Percentiles rank a stretch among this genome's conserved stretches.
Evolutionary conservation across 2,329 filamentous ascomycete genomes (phyloP).

Genomic region (Sordariomycetes sp.): DNA sequence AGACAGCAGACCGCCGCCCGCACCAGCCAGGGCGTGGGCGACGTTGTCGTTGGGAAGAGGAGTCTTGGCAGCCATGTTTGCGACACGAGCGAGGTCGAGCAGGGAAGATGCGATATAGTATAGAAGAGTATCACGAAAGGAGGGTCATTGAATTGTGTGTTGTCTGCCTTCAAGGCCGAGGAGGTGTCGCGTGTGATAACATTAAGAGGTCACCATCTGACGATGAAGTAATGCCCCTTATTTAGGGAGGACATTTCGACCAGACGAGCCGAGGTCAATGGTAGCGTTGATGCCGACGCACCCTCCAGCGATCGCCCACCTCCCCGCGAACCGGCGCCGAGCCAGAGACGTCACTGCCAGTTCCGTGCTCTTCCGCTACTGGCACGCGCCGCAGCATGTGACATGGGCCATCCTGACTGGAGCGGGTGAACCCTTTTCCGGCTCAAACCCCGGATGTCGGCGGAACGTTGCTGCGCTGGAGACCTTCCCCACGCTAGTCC

Average conservation of each 20-base stretch:
- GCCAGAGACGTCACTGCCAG: not conserved
- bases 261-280: too few relatives aligned
- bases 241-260: too few relatives aligned
- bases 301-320: too few relatives aligned
- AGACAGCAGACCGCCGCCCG: constrained; percentile 86
- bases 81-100: too few relatives aligned
- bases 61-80: constrained; percentile 36
- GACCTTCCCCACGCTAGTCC: not conserved
- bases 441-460: not conserved
- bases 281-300: too few relatives aligned
- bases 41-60: constrained; percentile 87
- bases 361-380: too few relatives aligned
- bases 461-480: not conserved
- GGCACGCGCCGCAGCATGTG: constrained; percentile 1
- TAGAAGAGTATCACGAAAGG: not conserved
- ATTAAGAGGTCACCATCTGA: too few relatives aligned
- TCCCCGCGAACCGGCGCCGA: too few relatives aligned
- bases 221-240: too few relatives aligned
- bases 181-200: too few relatives aligned
- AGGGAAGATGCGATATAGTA: too few relatives aligned
- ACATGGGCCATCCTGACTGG: not conserved
- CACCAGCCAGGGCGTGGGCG: constrained; percentile 85
- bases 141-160: too few relatives aligned
- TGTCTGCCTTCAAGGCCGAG: not conserved
- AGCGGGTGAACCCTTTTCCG: not conserved